Evolutionary conservation across 768 basidiomycete genomes (phyloP).

Genomic region (Tubosaeta brunneosetosa): DNA sequence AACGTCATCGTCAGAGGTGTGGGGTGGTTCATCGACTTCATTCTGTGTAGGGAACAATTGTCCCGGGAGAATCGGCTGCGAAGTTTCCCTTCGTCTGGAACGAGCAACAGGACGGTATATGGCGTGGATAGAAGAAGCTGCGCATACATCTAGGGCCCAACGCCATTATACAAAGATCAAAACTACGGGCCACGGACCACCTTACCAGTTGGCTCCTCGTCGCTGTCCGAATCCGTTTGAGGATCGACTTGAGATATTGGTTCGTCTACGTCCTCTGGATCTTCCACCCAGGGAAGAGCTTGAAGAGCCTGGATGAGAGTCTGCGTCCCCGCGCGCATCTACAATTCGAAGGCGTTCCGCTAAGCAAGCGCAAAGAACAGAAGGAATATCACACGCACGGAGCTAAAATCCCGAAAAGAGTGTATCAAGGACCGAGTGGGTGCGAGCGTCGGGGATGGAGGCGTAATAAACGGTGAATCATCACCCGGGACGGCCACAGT

Average conservation of each 20-base stretch:
- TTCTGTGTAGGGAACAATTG: slow-evolving; percentile 7
- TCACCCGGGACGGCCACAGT: slow-evolving; percentile 29
- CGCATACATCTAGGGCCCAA: slow-evolving; percentile 34
- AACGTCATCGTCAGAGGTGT: slow-evolving; percentile 49
- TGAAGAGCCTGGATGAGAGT: slow-evolving; percentile 86
- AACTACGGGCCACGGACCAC: slow-evolving; percentile 10
- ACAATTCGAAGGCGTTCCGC: slow-evolving; percentile 8
- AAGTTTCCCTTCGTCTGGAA: slow-evolving; percentile 42
- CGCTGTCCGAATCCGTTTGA: slow-evolving; percentile 52
- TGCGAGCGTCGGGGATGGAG: slow-evolving; percentile 57
- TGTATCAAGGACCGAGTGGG: slow-evolving; percentile 43
- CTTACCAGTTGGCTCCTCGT: slow-evolving; percentile 49
- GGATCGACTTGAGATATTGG: slow-evolving; percentile 38
- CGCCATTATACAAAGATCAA: not conserved
- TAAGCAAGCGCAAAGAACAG: not conserved
- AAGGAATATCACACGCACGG: slow-evolving; percentile 44
- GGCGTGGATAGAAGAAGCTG: slow-evolving; percentile 85
- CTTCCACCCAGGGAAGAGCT: slow-evolving; percentile 74
- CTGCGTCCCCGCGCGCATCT: slow-evolving; percentile 88
- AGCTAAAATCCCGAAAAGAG: slow-evolving; percentile 63
- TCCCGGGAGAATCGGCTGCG: slow-evolving; percentile 13
- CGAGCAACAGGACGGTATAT: slow-evolving; percentile 80
- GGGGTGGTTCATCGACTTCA: slow-evolving; percentile 30
- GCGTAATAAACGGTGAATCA: slow-evolving; percentile 67
- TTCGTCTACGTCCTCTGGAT: slow-evolving; percentile 67